Percentiles rank a stretch among this genome's conserved stretches.
Evolutionary conservation across 2,329 filamentous ascomycete genomes (phyloP).

Genomic region (Trichoderma arundinaceum): DNA sequence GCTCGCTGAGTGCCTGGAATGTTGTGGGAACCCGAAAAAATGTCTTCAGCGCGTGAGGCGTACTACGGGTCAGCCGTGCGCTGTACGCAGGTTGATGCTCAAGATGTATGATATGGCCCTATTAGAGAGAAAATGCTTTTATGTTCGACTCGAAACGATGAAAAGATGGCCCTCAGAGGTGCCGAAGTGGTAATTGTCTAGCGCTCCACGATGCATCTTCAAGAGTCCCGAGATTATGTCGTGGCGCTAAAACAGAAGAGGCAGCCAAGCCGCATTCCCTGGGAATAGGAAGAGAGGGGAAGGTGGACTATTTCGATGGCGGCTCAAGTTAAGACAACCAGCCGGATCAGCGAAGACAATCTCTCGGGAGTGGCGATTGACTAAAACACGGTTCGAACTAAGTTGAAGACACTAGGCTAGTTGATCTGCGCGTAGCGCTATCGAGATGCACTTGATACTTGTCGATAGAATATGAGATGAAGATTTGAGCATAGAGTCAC

Average conservation of each 20-base stretch:
- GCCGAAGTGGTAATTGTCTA: background rate
- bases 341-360: background rate
- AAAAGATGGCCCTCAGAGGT: background rate
- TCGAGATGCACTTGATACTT: background rate
- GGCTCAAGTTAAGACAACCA: background rate
- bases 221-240: background rate
- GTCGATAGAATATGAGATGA: background rate
- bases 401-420: background rate
- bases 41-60: no score
- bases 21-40: background rate
- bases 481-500: background rate
- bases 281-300: background rate
- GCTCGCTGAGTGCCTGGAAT: no score
- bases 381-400: background rate
- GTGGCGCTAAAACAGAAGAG: constrained; percentile 19
- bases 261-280: constrained; percentile 17
- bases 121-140: background rate
- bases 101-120: background rate
- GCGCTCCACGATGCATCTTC: background rate
- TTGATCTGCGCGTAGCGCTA: background rate
- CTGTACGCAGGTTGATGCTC: background rate
- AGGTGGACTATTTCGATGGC: background rate
- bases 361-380: constrained; percentile 1
- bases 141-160: background rate
- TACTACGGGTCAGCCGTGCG: background rate